Base-by-base conservation (phyloP, 2,329 filamentous ascomycete species). In the Saccharata proteae region DNA sequence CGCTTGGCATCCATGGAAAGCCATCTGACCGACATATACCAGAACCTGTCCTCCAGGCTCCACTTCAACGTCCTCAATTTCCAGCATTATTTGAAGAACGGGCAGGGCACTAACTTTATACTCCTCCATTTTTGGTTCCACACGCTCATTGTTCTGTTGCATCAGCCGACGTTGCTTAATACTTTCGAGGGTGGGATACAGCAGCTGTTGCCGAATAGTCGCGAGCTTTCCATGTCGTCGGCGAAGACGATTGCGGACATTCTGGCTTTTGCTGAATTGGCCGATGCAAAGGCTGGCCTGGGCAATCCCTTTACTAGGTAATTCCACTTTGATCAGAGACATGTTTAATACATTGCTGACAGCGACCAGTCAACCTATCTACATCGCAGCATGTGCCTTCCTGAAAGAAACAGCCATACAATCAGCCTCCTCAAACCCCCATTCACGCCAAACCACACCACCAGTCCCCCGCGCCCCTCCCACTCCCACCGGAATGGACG, bases 211-310 rank as follows among this genome's bases (percentile, higher is more conserved):
- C 73, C 79, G 0, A 82, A 90, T 47, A 90, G 82, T 41, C 75
- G 81, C 34, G 82, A 90, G 49, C 47, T 75, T 4, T 83, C 80
- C 38, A 86, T 88, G 78, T 86, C 80, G 10, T 88, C 82, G 15
- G 85, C 84, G 9, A 93, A 92, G 59, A 92, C 84, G 0, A 90
- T 93, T 38, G 83, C 82, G 19, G 84, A 93, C 44, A 93, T 93
- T 11, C 58, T 92, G 6, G 78, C 80, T 1, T 92, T 92, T 52
- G 81, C 83, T 1, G 82, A 92, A 47, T 60, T 92, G 7, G 82
- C 90, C 30, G 82, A 92, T 50, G 75, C 80, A 0, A 85, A 82
- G 51, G 86, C 83, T 43, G 83, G 86, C 34, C 77, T 86, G 19
- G 82, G 83, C 1, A 93, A 90, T 37, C 84, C 84, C 0, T 93